A percentile compares a stretch with the other conserved stretches of the same genome.
These are phyloP conservation scores for Coniochaeta prunicola DNA, from an alignment of 2,329 filamentous ascomycete genomes.

Conservation along the genomic window DNA sequence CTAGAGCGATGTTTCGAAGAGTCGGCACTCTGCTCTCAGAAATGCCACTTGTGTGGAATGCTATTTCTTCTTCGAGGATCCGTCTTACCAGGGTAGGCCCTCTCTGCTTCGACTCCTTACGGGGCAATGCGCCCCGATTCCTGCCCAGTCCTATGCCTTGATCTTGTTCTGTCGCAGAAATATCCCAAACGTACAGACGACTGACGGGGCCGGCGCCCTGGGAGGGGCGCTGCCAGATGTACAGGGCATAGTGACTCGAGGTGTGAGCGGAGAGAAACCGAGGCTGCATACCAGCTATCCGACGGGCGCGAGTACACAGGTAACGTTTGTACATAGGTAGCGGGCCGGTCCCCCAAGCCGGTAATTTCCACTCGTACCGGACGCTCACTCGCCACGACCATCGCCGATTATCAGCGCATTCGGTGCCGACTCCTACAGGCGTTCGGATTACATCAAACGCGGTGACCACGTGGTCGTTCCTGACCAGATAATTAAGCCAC, in stretches of 20 bases:
- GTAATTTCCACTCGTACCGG: constrained; percentile 54
- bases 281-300: constrained; percentile 15
- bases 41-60: background rate
- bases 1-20: constrained; percentile 43
- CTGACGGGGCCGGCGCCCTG: constrained; percentile 15
- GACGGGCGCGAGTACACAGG: too few relatives aligned
- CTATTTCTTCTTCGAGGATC: background rate
- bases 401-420: background rate
- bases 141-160: too few relatives aligned
- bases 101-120: background rate
- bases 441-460: constrained; percentile 41
- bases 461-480: constrained; percentile 49
- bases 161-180: constrained; percentile 23
- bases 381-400: constrained; percentile 37
- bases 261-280: constrained; percentile 58
- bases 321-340: background rate
- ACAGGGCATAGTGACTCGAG: constrained; percentile 51
- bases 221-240: too few relatives aligned
- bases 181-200: constrained; percentile 55
- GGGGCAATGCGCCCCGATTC: too few relatives aligned
- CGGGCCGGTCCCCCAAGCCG: background rate
- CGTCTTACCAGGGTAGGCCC: background rate
- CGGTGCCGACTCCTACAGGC: background rate
- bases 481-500: constrained; percentile 41
- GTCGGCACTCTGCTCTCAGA: too few relatives aligned